These are phyloP conservation scores for Trichosanthes cucumerina DNA, from an alignment of 306 rosid genomes.

Conservation along the genomic window DNA sequence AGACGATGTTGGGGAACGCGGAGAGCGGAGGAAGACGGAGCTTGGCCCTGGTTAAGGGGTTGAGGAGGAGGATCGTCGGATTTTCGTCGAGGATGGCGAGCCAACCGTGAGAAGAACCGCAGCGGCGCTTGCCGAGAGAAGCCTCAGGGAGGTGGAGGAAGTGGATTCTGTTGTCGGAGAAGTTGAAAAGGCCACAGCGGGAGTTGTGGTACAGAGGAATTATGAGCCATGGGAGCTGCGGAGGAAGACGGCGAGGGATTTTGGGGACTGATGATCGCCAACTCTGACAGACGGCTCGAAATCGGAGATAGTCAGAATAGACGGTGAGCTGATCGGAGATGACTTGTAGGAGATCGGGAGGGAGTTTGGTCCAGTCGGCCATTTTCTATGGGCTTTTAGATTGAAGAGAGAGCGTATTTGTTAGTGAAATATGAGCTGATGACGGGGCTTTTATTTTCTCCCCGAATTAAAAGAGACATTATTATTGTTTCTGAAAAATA, in stretches of 20 bases:
- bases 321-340: constrained; percentile 25
- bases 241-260: constrained; percentile 46
- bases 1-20: constrained; percentile 45
- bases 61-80: constrained; percentile 41
- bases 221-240: constrained; percentile 65
- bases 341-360: constrained; percentile 35
- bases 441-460: neutral
- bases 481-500: too few species aligned
- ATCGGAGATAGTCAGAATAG: constrained; percentile 44
- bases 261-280: constrained; percentile 33
- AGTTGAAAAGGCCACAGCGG: constrained; percentile 36
- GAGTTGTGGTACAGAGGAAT: constrained; percentile 33
- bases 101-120: constrained; percentile 75
- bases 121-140: constrained; percentile 34
- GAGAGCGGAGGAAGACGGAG: constrained; percentile 47
- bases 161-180: constrained; percentile 34
- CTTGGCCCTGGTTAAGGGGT: constrained; percentile 39
- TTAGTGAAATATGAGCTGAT: neutral
- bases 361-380: constrained; percentile 43
- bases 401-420: constrained; percentile 2
- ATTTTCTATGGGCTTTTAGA: constrained; percentile 14
- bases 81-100: constrained; percentile 39
- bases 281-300: constrained; percentile 34
- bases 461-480: neutral
- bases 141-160: constrained; percentile 42